Conservation (phyloP, 2,329 filamentous ascomycete genomes). For the Didymella pinodella region DNA sequence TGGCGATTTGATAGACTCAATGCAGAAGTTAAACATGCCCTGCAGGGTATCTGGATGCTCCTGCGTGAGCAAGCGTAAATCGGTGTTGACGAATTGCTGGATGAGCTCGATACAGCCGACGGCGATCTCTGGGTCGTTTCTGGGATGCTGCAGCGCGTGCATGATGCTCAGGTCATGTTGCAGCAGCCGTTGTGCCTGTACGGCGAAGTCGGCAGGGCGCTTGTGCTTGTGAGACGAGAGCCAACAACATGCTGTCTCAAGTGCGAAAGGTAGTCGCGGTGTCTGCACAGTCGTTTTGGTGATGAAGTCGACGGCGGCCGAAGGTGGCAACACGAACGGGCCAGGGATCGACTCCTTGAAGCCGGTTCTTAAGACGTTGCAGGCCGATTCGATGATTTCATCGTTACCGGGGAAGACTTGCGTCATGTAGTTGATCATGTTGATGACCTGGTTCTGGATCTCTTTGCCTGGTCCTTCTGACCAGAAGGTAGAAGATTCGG, state of each 20-base stretch:
- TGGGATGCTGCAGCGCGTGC: constrained; percentile 67
- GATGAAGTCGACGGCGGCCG: constrained; percentile 72
- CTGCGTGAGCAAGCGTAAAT: constrained; percentile 68
- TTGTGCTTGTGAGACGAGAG: constrained; percentile 55
- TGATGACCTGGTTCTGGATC: constrained; percentile 61
- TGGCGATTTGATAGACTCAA: constrained; percentile 73
- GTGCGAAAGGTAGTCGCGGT: constrained; percentile 71
- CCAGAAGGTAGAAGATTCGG: constrained; percentile 57
- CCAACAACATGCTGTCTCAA: constrained; percentile 76
- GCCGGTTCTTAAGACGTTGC: constrained; percentile 74
- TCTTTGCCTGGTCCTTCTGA: constrained; percentile 56
- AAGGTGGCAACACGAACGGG: constrained; percentile 76
- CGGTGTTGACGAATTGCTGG: constrained; percentile 67
- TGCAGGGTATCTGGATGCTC: constrained; percentile 66
- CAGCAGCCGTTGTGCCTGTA: constrained; percentile 52
- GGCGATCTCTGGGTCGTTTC: constrained; percentile 73
- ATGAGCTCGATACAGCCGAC: constrained; percentile 78
- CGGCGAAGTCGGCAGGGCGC: constrained; percentile 49
- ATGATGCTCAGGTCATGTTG: constrained; percentile 70
- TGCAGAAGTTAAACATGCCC: constrained; percentile 74
- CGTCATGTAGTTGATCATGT: constrained; percentile 60
- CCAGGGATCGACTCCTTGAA: constrained; percentile 78
- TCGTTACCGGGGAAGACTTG: constrained; percentile 65
- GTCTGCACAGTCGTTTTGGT: constrained; percentile 66
- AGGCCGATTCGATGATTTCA: constrained; percentile 76